These are phyloP conservation scores for Calonectria pauciramosa DNA, from an alignment of 2,329 filamentous ascomycete species.

Conservation along the genomic window DNA sequence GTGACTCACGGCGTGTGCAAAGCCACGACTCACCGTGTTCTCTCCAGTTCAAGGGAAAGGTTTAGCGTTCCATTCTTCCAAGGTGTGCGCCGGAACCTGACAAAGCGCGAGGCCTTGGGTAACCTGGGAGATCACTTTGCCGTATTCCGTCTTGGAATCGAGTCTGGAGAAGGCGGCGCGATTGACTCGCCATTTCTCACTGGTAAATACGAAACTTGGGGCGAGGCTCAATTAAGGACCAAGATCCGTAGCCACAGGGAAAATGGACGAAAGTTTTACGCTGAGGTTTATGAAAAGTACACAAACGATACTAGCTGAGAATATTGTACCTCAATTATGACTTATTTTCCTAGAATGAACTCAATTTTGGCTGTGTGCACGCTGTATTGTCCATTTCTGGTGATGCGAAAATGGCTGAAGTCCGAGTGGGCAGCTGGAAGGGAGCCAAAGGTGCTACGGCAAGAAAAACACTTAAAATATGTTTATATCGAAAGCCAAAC, in stretches of 20 bases:
- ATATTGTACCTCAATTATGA: not conserved
- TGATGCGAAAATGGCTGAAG: no score
- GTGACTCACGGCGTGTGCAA: constrained; percentile 67
- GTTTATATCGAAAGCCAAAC: no score
- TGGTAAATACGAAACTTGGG: constrained; percentile 67
- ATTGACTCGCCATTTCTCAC: constrained; percentile 65
- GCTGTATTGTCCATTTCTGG: not conserved
- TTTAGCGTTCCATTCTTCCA: constrained; percentile 64
- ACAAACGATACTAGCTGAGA: constrained; percentile 50
- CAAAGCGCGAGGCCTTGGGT: constrained; percentile 57
- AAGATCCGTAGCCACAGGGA: constrained; percentile 66
- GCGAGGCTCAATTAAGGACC: constrained; percentile 66
- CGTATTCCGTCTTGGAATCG: constrained; percentile 33
- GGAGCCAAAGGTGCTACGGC: no score
- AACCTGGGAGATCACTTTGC: constrained; percentile 56
- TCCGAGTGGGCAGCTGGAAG: no score
- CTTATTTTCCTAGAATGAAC: no score
- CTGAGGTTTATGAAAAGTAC: constrained; percentile 62
- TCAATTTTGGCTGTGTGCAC: not conserved
- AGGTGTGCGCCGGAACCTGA: constrained; percentile 62
- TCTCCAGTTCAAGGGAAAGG: constrained; percentile 50
- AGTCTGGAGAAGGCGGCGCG: constrained; percentile 52
- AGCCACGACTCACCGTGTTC: constrained; percentile 64
- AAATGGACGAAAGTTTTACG: constrained; percentile 62
- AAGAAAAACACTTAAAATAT: no score